Percentiles rank a stretch among this genome's conserved stretches.
These are phyloP conservation scores for Physcomitrellopsis africana DNA, from an alignment of 225 moss, liverwort and hornwort species.

Conservation along the genomic window DNA sequence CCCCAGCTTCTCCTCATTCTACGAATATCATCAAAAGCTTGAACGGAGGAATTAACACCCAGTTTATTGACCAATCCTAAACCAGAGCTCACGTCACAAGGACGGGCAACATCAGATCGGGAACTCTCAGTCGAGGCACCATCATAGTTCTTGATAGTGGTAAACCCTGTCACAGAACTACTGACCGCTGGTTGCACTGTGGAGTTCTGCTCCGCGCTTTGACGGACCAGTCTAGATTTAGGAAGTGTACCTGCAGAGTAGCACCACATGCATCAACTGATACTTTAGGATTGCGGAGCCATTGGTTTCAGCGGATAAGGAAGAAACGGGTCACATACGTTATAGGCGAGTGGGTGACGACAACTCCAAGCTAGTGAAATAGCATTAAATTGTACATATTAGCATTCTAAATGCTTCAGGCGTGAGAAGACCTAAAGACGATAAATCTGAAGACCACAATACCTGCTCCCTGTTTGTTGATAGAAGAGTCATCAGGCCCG, in stretches of 20 bases:
- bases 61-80: conserved; percentile 30
- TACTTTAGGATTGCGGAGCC: not conserved
- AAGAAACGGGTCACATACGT: not conserved
- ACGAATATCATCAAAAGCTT: conserved; percentile 69
- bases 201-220: conserved; percentile 42
- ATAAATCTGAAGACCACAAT: not conserved
- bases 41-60: conserved; percentile 57
- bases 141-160: conserved; percentile 21
- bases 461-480: conserved; percentile 35
- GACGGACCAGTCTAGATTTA: conserved; percentile 46
- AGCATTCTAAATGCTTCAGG: not conserved
- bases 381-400: not conserved
- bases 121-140: conserved; percentile 4
- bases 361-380: not conserved
- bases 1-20: conserved; percentile 90
- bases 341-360: not conserved
- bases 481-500: conserved; percentile 32
- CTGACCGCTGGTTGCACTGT: conserved; percentile 18
- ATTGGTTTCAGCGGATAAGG: not conserved
- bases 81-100: conserved; percentile 30
- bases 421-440: not conserved
- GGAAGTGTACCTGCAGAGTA: conserved; percentile 43
- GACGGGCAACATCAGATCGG: conserved; percentile 22
- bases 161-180: conserved; percentile 13
- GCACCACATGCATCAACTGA: conserved; percentile 4